phyloP scores from a whole-genome alignment of 495 filamentous ascomycete species.

The Poronia punctata region DNA sequence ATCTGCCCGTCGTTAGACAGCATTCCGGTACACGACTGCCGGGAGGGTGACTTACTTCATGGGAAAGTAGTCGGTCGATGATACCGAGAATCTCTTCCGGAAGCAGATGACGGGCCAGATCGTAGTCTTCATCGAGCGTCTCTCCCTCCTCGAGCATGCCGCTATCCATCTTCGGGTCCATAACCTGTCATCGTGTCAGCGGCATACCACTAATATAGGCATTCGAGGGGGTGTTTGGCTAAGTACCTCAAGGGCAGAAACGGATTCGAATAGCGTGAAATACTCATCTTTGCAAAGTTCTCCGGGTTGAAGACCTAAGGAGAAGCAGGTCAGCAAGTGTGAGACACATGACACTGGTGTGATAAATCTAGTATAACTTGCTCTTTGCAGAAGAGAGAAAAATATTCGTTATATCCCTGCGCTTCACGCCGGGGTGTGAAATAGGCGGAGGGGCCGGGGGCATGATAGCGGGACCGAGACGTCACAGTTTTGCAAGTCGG shows the following conservation, averaged over 20 bases:
- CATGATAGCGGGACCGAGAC: constrained; percentile 6
- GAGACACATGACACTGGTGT: no score
- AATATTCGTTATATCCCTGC: constrained; percentile 69
- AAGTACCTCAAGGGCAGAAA: constrained; percentile 86
- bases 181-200: constrained; percentile 55
- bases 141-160: constrained; percentile 71
- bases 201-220: neutral
- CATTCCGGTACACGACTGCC: neutral
- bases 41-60: constrained; percentile 58
- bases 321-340: constrained; percentile 10
- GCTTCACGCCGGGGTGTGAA: constrained; percentile 43
- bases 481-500: no score
- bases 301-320: constrained; percentile 63
- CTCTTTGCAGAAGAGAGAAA: constrained; percentile 65
- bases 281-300: constrained; percentile 88
- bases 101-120: constrained; percentile 59
- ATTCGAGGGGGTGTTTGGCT: no score
- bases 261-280: constrained; percentile 90
- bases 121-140: constrained; percentile 78
- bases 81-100: constrained; percentile 83
- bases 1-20: constrained; percentile 48
- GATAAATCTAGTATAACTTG: constrained; percentile 30
- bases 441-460: constrained; percentile 27
- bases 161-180: constrained; percentile 98
- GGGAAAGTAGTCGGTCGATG: constrained; percentile 86